Evolutionary conservation across 148 eudicot species (phyloP).

Genomic region (Amaranthus cruentus): DNA sequence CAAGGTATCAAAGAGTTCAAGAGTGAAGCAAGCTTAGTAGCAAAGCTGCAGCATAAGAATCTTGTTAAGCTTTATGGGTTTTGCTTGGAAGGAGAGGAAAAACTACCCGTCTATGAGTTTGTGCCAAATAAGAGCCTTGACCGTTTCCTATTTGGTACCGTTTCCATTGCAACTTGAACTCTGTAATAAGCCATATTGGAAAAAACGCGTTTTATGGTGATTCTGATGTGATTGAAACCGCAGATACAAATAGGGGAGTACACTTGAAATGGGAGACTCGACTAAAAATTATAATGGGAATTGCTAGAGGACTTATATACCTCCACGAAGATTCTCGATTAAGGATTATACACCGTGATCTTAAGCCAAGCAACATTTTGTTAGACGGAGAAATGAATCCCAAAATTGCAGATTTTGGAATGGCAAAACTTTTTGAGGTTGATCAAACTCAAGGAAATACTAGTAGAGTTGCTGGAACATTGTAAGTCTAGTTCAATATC

Average conservation of each 20-base stretch:
- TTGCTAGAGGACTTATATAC: slow-evolving; percentile 46
- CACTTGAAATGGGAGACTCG: slow-evolving; percentile 38
- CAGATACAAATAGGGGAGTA: no score
- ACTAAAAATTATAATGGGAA: slow-evolving; percentile 41
- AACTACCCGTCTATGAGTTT: slow-evolving; percentile 42
- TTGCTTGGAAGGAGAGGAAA: slow-evolving; percentile 38
- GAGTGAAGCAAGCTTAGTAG: slow-evolving; percentile 41
- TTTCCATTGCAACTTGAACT: background rate
- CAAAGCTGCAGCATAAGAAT: slow-evolving; percentile 50
- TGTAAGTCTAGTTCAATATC: slow-evolving; percentile 24
- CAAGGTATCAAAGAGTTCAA: slow-evolving; percentile 46
- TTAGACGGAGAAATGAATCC: slow-evolving; percentile 48
- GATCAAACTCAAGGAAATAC: slow-evolving; percentile 45
- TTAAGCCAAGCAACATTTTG: slow-evolving; percentile 46
- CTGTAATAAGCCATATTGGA: background rate
- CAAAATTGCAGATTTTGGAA: slow-evolving; percentile 53
- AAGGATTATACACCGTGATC: slow-evolving; percentile 46
- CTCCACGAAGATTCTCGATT: slow-evolving; percentile 53
- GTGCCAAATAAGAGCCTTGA: slow-evolving; percentile 43
- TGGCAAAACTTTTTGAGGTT: slow-evolving; percentile 38
- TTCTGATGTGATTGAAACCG: no score
- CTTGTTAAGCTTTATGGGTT: slow-evolving; percentile 43
- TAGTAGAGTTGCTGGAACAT: slow-evolving; percentile 42
- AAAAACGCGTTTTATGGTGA: no score
- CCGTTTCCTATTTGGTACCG: background rate